Conservation (phyloP, 495 filamentous ascomycete genomes). For the Tricharina praecox region DNA sequence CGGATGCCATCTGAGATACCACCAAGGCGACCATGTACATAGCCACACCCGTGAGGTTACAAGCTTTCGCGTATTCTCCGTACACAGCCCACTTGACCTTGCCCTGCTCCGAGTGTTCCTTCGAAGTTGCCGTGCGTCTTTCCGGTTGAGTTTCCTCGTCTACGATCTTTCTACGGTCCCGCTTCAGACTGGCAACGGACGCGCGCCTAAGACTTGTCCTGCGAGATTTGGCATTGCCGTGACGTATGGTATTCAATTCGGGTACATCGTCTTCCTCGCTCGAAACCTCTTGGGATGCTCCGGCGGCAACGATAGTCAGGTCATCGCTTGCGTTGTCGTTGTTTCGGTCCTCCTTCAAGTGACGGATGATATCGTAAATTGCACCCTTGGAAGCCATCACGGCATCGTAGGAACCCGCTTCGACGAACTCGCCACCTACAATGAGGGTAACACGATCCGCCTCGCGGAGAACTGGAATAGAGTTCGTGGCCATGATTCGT, state of each 20-base stretch:
- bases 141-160: constrained; percentile 61
- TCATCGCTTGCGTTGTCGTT: constrained; percentile 41
- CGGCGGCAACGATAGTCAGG: constrained; percentile 38
- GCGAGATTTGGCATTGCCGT: constrained; percentile 38
- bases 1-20: constrained; percentile 61
- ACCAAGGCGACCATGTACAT: constrained; percentile 67
- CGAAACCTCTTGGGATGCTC: constrained; percentile 29
- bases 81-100: constrained; percentile 96
- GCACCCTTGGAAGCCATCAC: constrained; percentile 86
- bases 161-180: constrained; percentile 59
- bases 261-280: constrained; percentile 35
- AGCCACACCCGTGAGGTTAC: constrained; percentile 66
- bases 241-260: constrained; percentile 15
- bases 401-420: constrained; percentile 78
- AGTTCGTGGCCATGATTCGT: constrained; percentile 86
- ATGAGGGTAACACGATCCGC: constrained; percentile 71
- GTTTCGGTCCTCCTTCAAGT: constrained; percentile 44
- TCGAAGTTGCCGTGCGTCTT: constrained; percentile 60
- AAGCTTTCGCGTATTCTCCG: constrained; percentile 77
- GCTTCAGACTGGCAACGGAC: constrained; percentile 77
- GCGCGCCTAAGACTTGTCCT: constrained; percentile 67
- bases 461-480: constrained; percentile 78
- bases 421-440: constrained; percentile 64
- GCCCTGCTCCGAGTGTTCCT: constrained; percentile 78
- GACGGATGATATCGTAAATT: constrained; percentile 58